phyloP scores from a whole-genome alignment of 2,329 filamentous ascomycete species.

The Elsinoe arachidis region DNA sequence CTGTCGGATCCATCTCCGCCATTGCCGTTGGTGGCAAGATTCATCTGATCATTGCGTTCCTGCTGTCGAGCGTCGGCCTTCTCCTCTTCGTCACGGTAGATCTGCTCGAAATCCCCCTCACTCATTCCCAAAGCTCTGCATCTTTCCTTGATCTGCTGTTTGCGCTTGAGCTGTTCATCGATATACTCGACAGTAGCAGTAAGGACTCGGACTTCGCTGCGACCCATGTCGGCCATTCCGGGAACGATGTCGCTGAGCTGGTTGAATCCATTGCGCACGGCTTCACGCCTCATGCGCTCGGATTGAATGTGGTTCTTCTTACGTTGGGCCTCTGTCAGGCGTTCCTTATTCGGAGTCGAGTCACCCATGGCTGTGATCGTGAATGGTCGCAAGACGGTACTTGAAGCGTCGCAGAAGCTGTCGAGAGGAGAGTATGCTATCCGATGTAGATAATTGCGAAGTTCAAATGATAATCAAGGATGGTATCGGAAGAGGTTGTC shows the following conservation, averaged over 20 bases:
- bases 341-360: slow-evolving; percentile 45
- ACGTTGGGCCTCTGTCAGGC: slow-evolving; percentile 61
- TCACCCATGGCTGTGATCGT: slow-evolving; percentile 9
- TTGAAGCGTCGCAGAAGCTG: too few relatives aligned
- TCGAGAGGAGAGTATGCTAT: too few relatives aligned
- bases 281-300: slow-evolving; percentile 58
- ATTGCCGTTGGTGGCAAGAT: not conserved
- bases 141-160: slow-evolving; percentile 26
- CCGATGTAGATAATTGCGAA: too few relatives aligned
- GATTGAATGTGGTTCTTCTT: slow-evolving; percentile 66
- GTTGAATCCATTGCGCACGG: slow-evolving; percentile 78
- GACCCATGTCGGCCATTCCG: slow-evolving; percentile 70
- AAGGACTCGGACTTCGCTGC: slow-evolving; percentile 78
- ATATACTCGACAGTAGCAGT: slow-evolving; percentile 42
- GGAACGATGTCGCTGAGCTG: slow-evolving; percentile 71
- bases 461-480: too few relatives aligned
- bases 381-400: too few relatives aligned
- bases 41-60: slow-evolving; percentile 7
- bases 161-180: slow-evolving; percentile 32
- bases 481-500: too few relatives aligned
- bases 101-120: slow-evolving; percentile 20
- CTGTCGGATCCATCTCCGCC: slow-evolving; percentile 1
- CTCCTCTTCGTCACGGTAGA: slow-evolving; percentile 16
- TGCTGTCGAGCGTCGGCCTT: slow-evolving; percentile 11
- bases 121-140: slow-evolving; percentile 25